Evolutionary conservation across 1,284 basidiomycete species (phyloP), one percentile per base, ranked within the genome.

Genomic region (Fomitiporia mediterranea): DNA sequence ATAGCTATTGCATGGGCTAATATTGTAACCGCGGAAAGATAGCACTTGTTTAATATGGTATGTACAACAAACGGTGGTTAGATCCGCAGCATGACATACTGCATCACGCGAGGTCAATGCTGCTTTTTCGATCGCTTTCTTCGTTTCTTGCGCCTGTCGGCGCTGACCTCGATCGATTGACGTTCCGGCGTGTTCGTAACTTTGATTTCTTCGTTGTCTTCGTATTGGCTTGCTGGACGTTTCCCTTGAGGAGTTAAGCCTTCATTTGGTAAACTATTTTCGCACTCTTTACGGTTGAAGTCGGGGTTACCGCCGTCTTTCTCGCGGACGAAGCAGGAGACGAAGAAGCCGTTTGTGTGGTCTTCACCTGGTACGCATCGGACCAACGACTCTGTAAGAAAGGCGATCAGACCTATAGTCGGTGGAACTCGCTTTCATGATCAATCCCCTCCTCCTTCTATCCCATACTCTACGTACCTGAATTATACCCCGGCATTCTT

Each of bases 291-390:
- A 28, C 50, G 4, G 48, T n/a, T 8, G 15, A 15, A 4, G 19
- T 51, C 50, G 23, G 50, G 9, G 23, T 40, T 23, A 9, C 8
- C 35, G 6, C 23, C 35, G 37, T 19, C 8, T 27, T 50, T 35
- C 37, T 13, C 23, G n/a, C 48, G 47, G 27, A 91, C 73, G 66
- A 96, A 93, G 68, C 92, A 91, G 25, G 91, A 84, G 19, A 98
- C 93, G 64, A 97, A 97, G 74, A 97, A 98, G 0, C 94, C 94
- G 67, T 97, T 97, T 15, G 94, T 97, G 39, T 80, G 82, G 66
- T 97, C 93, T 59, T 89, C 89, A 35, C 83, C 85, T 0, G 94
- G 91, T 23, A 81, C 78, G 70, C 93, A 97, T n/a, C 94, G 82
- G 37, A 97, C 72, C 19, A 96, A 72, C 2, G 84, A 81, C 5